Percentiles rank a stretch among this genome's conserved stretches.
These are phyloP conservation scores for Jackrogersella multiformis DNA, from an alignment of 495 filamentous ascomycete genomes.

Conservation along the genomic window DNA sequence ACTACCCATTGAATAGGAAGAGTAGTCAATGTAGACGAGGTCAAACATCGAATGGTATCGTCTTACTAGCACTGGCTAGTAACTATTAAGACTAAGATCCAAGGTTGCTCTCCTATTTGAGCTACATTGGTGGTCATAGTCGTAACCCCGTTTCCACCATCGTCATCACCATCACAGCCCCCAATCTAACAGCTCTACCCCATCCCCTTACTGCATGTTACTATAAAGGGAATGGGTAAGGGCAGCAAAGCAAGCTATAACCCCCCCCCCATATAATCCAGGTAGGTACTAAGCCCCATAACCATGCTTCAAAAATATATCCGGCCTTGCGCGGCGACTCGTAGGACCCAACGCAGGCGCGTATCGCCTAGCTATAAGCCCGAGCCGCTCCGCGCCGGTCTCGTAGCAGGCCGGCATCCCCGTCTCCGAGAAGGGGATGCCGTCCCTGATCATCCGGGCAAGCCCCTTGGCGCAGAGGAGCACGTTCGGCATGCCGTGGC, in stretches of 20 bases:
- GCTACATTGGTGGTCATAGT: too few relatives aligned
- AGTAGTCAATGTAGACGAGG: too few relatives aligned
- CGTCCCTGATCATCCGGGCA: conserved; percentile 54
- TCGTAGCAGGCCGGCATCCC: conserved; percentile 54
- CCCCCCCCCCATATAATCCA: background rate
- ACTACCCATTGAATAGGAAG: background rate
- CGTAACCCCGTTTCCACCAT: too few relatives aligned
- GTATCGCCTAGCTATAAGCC: conserved; percentile 18
- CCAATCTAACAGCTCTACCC: too few relatives aligned
- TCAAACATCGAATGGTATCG: too few relatives aligned
- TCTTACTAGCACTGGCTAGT: too few relatives aligned
- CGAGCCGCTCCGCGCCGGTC: conserved; percentile 48
- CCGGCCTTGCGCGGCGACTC: conserved; percentile 25
- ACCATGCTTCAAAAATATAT: conserved; percentile 34
- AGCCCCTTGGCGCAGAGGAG: conserved; percentile 57
- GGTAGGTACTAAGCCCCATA: background rate
- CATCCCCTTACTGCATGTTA: background rate
- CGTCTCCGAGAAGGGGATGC: conserved; percentile 49
- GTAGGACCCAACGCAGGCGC: conserved; percentile 1
- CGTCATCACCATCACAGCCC: too few relatives aligned
- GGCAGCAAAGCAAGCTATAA: background rate
- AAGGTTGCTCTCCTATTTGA: too few relatives aligned
- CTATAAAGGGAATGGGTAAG: too few relatives aligned
- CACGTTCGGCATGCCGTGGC: conserved; percentile 62
- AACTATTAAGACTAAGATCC: too few relatives aligned